phyloP scores from a whole-genome alignment of 768 basidiomycete genomes.

The Suillus subalutaceus region DNA sequence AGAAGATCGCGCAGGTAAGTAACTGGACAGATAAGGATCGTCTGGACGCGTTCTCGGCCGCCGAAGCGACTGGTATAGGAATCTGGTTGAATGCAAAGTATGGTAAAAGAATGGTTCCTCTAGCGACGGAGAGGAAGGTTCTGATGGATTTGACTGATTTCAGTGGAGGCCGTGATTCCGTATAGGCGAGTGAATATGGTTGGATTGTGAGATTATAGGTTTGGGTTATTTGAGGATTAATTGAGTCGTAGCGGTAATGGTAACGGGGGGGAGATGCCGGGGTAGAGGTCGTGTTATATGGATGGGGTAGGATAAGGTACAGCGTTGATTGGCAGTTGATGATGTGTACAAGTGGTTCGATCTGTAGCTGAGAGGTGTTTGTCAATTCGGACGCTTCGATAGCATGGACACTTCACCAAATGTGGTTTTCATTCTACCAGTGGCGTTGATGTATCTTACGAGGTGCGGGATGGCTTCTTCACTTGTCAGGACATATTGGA shows the following conservation, averaged over 20 bases:
- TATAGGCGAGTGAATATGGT: neutral
- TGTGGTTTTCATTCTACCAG: neutral
- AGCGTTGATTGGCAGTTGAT: too few relatives aligned
- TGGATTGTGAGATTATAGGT: neutral
- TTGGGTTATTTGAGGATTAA: neutral
- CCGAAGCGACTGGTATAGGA: neutral
- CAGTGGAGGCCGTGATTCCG: neutral
- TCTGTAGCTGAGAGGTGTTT: too few relatives aligned
- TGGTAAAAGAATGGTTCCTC: neutral
- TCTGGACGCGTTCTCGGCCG: neutral
- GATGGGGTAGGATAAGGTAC: too few relatives aligned
- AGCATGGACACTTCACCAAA: neutral
- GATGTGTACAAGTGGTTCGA: too few relatives aligned
- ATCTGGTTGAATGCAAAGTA: neutral
- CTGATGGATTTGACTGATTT: neutral
- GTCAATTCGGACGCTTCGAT: neutral
- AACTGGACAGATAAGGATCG: neutral
- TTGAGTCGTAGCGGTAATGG: too few relatives aligned
- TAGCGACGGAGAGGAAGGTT: neutral
- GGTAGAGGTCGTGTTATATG: too few relatives aligned
- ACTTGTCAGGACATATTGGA: neutral
- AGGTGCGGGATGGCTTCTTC: neutral
- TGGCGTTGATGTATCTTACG: neutral
- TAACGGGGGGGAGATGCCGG: too few relatives aligned
- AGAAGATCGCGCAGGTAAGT: neutral